Evolutionary conservation across 2,329 filamentous ascomycete genomes (phyloP), one percentile per base, ranked within the genome.

Genomic region (Trichoderma asperellum): DNA sequence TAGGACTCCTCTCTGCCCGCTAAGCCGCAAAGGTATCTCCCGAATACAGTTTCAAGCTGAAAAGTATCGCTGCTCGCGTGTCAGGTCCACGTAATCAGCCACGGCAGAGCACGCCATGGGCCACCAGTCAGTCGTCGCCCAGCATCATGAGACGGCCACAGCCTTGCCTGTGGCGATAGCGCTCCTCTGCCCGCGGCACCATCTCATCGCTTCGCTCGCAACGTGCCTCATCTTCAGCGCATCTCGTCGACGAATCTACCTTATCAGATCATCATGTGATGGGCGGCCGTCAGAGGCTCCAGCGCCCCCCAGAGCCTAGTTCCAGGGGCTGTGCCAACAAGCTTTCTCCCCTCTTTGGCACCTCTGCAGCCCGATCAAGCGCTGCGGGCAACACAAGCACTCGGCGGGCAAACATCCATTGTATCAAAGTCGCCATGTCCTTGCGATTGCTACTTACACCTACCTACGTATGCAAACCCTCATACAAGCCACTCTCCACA

Each of bases 241-340:
- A 55, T 27, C 27, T 49, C 47, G 47, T 49, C 24, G 47, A 21
- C 8, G 8, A 49, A 24, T 49, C 47, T 34, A 34, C 63, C 63
- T 66, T 66, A 66, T 58, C 53, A 49, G 63, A 66, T 66, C 29
- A 58, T 58, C 63, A 66, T 66, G 63, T 66, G 63, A 66, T 58
- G 63, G 63, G 63, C 53, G 52, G 63, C 63, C 63, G 63, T 66
- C 63, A 47, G 63, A 59, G 64, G 64, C 64, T 37, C 58, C 52
- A 47, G n/a, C 55, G 21, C 37, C 35, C 24, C 27, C 8, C 35
- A 27, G 1, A 2, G 47, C 47, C 47, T 63, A 67, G 64, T 59
- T 21, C 55, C 64, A 67, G 64, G 55, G 64, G 64, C 64, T 67
- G 64, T 67, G 64, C 40, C 55, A 59, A 35, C 37, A 67, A 67